phyloP scores from a whole-genome alignment of 495 filamentous ascomycete species.

The Trichoderma gamsii region DNA sequence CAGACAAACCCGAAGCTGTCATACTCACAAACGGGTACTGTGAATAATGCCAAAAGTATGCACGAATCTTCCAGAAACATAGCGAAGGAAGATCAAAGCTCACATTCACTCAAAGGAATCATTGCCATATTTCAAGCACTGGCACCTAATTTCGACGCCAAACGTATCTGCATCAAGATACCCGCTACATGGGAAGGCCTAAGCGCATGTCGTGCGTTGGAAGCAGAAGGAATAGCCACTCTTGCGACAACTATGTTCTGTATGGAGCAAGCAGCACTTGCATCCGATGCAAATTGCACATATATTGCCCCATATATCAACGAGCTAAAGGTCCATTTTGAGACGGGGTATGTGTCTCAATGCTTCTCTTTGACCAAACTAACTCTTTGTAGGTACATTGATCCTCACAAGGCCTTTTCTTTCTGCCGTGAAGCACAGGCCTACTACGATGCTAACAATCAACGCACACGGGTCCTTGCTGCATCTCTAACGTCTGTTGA shows the following conservation, averaged over 20 bases:
- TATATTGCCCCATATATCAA: conserved; percentile 62
- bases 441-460: conserved; percentile 40
- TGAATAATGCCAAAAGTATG: conserved; percentile 52
- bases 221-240: conserved; percentile 46
- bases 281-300: conserved; percentile 49
- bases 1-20: conserved; percentile 56
- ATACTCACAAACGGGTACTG: conserved; percentile 46
- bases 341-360: conserved; percentile 36
- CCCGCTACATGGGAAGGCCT: conserved; percentile 60
- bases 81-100: not conserved
- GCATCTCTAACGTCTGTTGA: conserved; percentile 50
- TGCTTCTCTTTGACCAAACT: not conserved
- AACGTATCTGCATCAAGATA: conserved; percentile 56
- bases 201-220: conserved; percentile 53
- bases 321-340: conserved; percentile 57
- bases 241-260: conserved; percentile 59
- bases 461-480: conserved; percentile 48
- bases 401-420: conserved; percentile 40
- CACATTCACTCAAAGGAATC: conserved; percentile 18
- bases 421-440: conserved; percentile 48
- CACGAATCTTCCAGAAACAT: conserved; percentile 14
- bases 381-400: conserved; percentile 33
- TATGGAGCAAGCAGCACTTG: conserved; percentile 50
- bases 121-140: conserved; percentile 43
- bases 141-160: conserved; percentile 40